Conservation (phyloP, 2,329 filamentous ascomycete species). For the Diaporthe eres region DNA sequence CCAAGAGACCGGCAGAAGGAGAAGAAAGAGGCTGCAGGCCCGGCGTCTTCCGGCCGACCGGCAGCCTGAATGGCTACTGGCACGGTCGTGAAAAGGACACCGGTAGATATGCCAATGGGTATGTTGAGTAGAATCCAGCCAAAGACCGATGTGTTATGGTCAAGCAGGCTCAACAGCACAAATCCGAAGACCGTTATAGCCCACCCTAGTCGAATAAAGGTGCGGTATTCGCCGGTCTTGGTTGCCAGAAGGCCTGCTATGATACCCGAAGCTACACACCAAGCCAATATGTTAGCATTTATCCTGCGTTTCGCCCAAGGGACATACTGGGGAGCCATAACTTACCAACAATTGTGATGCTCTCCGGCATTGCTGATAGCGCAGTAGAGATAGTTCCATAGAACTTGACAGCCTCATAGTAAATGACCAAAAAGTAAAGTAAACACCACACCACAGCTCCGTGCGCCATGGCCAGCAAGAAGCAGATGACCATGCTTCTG, state of each 20-base stretch:
- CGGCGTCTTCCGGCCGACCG: constrained; percentile 42
- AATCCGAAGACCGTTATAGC: constrained; percentile 34
- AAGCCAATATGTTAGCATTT: neutral
- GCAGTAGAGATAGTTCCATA: constrained; percentile 41
- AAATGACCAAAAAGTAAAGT: constrained; percentile 32
- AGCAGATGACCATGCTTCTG: constrained; percentile 32
- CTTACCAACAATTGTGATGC: constrained; percentile 40
- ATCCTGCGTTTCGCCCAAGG: too few relatives aligned
- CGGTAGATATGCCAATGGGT: constrained; percentile 43
- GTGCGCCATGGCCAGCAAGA: neutral
- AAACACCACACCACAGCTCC: constrained; percentile 24
- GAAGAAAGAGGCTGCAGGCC: constrained; percentile 37
- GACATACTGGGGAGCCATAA: rapidly evolving
- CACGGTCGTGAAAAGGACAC: constrained; percentile 42
- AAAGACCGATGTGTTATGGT: constrained; percentile 22
- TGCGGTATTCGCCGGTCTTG: constrained; percentile 41
- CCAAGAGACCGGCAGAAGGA: constrained; percentile 41
- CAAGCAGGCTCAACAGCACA: constrained; percentile 40
- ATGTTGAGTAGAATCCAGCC: constrained; percentile 40
- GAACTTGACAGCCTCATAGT: constrained; percentile 44
- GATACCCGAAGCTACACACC: constrained; percentile 31
- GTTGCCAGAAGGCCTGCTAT: constrained; percentile 42
- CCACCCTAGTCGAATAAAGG: constrained; percentile 43
- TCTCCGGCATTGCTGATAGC: constrained; percentile 43
- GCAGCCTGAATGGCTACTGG: constrained; percentile 44